These are phyloP conservation scores for Grifola frondosa DNA, from an alignment of 1,284 basidiomycete species.

Conservation along the genomic window DNA sequence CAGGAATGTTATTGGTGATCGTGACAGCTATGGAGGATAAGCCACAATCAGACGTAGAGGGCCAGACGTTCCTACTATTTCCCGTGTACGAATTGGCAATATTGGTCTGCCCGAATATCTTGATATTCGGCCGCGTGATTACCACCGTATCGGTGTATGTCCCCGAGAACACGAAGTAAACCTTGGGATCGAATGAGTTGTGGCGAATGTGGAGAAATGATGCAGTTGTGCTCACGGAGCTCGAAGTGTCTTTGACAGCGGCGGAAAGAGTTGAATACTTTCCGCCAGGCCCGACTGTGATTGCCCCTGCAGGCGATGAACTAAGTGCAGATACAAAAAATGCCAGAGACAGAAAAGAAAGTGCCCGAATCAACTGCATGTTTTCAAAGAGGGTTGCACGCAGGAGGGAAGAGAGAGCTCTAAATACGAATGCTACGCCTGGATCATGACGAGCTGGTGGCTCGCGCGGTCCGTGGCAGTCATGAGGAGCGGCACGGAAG, in stretches of 20 bases:
- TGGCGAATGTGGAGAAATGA: neutral
- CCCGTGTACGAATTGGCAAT: slow-evolving; percentile 20
- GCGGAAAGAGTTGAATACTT: slow-evolving; percentile 23
- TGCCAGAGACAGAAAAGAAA: no score
- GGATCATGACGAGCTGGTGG: no score
- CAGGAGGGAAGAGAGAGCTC: no score
- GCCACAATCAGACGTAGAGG: slow-evolving; percentile 31
- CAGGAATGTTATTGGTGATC: slow-evolving; percentile 42
- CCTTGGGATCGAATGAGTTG: slow-evolving; percentile 17
- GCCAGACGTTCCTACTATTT: slow-evolving; percentile 20
- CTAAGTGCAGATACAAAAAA: slow-evolving; percentile 19
- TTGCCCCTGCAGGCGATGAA: slow-evolving; percentile 23
- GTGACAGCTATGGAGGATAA: slow-evolving; percentile 31
- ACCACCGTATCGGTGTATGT: slow-evolving; percentile 54
- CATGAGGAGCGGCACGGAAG: no score
- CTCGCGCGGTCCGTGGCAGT: no score
- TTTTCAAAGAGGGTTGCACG: no score
- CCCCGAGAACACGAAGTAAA: slow-evolving; percentile 56
- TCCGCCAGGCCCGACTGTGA: slow-evolving; percentile 25
- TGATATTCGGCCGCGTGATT: slow-evolving; percentile 42
- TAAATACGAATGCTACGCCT: no score
- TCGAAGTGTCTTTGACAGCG: slow-evolving; percentile 26
- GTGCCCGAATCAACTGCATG: no score
- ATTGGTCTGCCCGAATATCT: slow-evolving; percentile 24
- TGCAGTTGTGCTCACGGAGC: slow-evolving; percentile 15